Percentiles rank a stretch among this genome's conserved stretches.
Conservation (phyloP, 2,329 filamentous ascomycete genomes). For the Plenodomus biglobosus region DNA sequence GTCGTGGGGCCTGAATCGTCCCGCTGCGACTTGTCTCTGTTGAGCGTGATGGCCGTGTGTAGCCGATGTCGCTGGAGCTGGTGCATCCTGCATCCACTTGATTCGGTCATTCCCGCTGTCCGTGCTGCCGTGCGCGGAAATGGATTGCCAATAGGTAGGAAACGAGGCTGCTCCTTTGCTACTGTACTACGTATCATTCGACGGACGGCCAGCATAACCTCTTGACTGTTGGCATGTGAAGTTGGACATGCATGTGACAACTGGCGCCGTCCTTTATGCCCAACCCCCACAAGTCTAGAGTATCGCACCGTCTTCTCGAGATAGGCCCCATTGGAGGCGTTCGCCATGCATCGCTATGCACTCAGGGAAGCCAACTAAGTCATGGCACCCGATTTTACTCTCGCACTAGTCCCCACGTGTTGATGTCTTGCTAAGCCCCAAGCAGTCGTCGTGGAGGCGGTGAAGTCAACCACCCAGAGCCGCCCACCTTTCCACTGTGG, state of each 20-base stretch:
- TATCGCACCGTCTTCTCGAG: too few relatives aligned
- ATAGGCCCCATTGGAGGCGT: constrained; percentile 26
- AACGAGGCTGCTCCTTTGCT: constrained; percentile 36
- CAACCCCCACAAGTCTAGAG: neutral
- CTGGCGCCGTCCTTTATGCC: too few relatives aligned
- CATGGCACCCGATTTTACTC: constrained; percentile 27
- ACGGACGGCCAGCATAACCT: constrained; percentile 3
- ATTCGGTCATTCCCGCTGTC: constrained; percentile 36
- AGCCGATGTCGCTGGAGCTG: constrained; percentile 31
- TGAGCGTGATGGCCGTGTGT: constrained; percentile 22
- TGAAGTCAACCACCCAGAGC: constrained; percentile 29
- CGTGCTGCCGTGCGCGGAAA: constrained; percentile 25
- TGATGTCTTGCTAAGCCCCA: constrained; percentile 17
- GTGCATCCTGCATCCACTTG: constrained; percentile 23
- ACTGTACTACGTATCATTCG: too few relatives aligned
- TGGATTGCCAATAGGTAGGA: constrained; percentile 11
- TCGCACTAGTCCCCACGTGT: constrained; percentile 19
- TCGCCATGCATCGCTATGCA: constrained; percentile 21
- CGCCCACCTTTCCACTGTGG: constrained; percentile 21
- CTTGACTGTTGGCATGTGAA: constrained; percentile 31
- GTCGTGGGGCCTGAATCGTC: constrained; percentile 11
- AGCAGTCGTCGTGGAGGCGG: constrained; percentile 28
- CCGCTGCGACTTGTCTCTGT: constrained; percentile 18
- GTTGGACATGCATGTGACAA: neutral
- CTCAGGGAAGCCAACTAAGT: constrained; percentile 9